Conservation (phyloP, 176 grass and related monocot species). For the Elymus sibiricus region DNA sequence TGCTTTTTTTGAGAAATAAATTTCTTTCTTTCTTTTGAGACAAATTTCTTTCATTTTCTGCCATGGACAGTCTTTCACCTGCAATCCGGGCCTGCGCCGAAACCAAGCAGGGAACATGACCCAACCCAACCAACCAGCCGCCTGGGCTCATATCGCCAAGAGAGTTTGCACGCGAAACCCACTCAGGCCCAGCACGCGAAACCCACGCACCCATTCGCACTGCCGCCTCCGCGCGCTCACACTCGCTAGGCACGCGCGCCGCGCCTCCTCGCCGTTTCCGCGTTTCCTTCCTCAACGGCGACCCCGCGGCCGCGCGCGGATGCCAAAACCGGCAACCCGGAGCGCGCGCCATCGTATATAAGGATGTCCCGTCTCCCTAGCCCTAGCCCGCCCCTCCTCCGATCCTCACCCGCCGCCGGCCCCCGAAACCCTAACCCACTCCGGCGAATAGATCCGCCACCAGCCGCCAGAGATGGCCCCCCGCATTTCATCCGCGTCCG, state of each 20-base stretch:
- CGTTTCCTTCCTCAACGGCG: slow-evolving; percentile 12
- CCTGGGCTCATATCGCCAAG: no score
- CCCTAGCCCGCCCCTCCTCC: not conserved
- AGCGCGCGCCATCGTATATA: not conserved
- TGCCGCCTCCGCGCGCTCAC: not conserved
- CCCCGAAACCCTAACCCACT: slow-evolving; percentile 27
- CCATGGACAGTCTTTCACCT: no score
- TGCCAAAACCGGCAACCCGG: slow-evolving; percentile 11
- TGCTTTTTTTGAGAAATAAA: no score
- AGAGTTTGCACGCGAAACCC: not conserved
- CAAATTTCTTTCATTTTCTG: no score
- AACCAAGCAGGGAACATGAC: no score
- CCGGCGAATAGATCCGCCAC: not conserved
- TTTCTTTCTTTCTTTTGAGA: no score
- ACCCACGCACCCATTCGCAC: not conserved
- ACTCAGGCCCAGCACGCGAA: not conserved
- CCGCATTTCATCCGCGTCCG: not conserved
- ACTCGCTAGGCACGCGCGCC: not conserved
- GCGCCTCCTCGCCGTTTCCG: not conserved
- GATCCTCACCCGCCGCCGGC: not conserved
- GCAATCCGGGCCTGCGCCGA: no score
- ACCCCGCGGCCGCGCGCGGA: not conserved
- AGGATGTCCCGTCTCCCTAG: not conserved
- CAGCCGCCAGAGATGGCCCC: not conserved
- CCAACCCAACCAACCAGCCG: no score